A percentile compares a stretch with the other conserved stretches of the same genome.
Conservation (phyloP, 1,284 basidiomycete species). For the Neolentinus lepideus region DNA sequence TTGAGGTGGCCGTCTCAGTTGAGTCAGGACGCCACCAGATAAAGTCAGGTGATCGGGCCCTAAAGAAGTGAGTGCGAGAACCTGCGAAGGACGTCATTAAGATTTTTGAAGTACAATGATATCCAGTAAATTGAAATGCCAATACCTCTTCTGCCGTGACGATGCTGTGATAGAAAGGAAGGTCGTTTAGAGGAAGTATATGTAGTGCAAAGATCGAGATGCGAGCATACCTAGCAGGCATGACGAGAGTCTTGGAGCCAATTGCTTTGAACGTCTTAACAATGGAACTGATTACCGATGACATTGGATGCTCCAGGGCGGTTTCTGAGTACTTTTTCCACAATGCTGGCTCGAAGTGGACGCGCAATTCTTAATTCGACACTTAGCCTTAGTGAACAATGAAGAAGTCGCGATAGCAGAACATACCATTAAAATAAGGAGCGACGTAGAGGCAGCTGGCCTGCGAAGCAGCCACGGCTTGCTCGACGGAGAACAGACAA, state of each 20-base stretch:
- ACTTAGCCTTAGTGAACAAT: not conserved
- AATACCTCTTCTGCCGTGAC: slow-evolving; percentile 34
- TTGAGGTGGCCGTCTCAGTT: slow-evolving; percentile 22
- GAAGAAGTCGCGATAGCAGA: not conserved
- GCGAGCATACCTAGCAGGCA: slow-evolving; percentile 39
- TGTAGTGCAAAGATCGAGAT: not conserved
- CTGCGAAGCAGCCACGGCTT: slow-evolving; percentile 39
- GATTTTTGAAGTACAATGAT: no score
- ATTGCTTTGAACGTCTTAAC: slow-evolving; percentile 28
- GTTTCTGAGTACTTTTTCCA: slow-evolving; percentile 36
- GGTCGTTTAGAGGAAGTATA: not conserved
- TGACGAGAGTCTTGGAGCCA: slow-evolving; percentile 35
- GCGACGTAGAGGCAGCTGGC: slow-evolving; percentile 40
- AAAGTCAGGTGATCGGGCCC: slow-evolving; percentile 39
- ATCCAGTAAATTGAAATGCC: no score
- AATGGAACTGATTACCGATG: slow-evolving; percentile 29
- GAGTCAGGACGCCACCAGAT: slow-evolving; percentile 33
- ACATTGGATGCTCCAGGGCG: slow-evolving; percentile 35
- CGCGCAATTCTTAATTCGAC: slow-evolving; percentile 31
- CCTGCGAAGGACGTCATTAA: slow-evolving; percentile 22
- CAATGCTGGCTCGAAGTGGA: slow-evolving; percentile 33
- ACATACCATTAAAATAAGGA: slow-evolving; percentile 41
- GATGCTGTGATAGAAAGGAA: slow-evolving; percentile 22
- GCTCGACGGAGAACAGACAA: slow-evolving; percentile 37
- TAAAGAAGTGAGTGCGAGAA: slow-evolving; percentile 33